Conservation (phyloP, 257 asterid genomes). For the Leptodermis oblonga region DNA sequence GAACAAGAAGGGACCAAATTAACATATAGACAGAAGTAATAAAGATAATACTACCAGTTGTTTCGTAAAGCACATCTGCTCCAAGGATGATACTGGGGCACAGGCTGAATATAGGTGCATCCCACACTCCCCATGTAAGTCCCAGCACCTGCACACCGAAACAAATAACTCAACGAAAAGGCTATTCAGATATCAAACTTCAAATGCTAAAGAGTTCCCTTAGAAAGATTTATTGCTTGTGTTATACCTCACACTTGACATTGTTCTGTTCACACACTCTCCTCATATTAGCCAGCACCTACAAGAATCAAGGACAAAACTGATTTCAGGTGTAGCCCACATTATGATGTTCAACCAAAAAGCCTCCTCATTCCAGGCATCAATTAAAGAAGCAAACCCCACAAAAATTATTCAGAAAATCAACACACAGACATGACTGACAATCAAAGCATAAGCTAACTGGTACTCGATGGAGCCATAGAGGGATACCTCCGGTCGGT, state of each 20-base stretch:
- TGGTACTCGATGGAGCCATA: constrained; percentile 3
- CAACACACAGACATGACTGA: background rate
- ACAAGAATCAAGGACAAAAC: constrained; percentile 19
- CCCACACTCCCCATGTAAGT: constrained; percentile 92
- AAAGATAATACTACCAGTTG: constrained; percentile 46
- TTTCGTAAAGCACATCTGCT: constrained; percentile 86
- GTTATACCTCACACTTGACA: constrained; percentile 62
- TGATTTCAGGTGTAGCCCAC: background rate
- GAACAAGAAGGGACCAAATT: constrained; percentile 1
- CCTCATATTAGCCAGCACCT: constrained; percentile 85
- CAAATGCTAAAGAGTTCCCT: too few relatives aligned
- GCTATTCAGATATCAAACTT: background rate
- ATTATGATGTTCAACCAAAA: background rate
- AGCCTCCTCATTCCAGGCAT: background rate
- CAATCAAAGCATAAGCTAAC: constrained; percentile 3
- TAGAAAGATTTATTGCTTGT: too few relatives aligned
- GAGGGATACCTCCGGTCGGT: constrained; percentile 57
- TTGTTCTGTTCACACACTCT: constrained; percentile 54
- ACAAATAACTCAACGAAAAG: background rate
- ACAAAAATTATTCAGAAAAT: background rate
- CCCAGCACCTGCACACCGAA: constrained; percentile 54
- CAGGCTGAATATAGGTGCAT: constrained; percentile 48
- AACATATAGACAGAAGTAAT: background rate
- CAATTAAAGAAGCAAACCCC: background rate
- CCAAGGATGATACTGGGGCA: constrained; percentile 87